Percentiles rank a stretch among this genome's conserved stretches.
phyloP scores from a whole-genome alignment of 1,139 yeast genomes.

The Saccharomyces pastorianus region DNA sequence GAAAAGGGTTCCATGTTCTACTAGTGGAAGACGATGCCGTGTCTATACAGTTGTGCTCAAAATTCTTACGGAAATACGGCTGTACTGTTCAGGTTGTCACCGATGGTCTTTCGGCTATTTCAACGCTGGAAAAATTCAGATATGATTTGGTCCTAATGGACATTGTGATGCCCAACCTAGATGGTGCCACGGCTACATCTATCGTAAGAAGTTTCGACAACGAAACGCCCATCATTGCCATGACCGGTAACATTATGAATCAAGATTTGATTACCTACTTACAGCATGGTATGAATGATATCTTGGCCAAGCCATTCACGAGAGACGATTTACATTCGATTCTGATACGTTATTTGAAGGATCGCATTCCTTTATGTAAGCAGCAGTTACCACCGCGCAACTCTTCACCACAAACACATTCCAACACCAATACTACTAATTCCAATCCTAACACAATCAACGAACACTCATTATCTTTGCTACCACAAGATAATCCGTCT shows the following conservation, averaged over 20 bases:
- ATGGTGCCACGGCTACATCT: conserved; percentile 89
- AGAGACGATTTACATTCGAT: conserved; percentile 73
- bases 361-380: conserved; percentile 32
- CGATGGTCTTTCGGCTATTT: conserved; percentile 84
- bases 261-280: conserved; percentile 73
- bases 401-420: neutral
- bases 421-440: conserved; percentile 2
- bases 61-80: conserved; percentile 77
- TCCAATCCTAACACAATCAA: neutral
- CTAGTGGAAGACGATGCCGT: conserved; percentile 84
- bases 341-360: conserved; percentile 55
- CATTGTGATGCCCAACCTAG: conserved; percentile 88
- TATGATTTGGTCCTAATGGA: conserved; percentile 88
- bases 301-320: conserved; percentile 85
- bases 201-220: conserved; percentile 77
- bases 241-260: conserved; percentile 84
- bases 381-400: conserved; percentile 15
- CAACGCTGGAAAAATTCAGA: conserved; percentile 63
- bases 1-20: conserved; percentile 54
- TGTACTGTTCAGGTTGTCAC: conserved; percentile 89
- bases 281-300: conserved; percentile 87
- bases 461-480: neutral
- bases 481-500: neutral
- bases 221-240: conserved; percentile 82
- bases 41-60: conserved; percentile 68